Base-by-base conservation (phyloP, 768 basidiomycete species). In the Suillus decipiens region DNA sequence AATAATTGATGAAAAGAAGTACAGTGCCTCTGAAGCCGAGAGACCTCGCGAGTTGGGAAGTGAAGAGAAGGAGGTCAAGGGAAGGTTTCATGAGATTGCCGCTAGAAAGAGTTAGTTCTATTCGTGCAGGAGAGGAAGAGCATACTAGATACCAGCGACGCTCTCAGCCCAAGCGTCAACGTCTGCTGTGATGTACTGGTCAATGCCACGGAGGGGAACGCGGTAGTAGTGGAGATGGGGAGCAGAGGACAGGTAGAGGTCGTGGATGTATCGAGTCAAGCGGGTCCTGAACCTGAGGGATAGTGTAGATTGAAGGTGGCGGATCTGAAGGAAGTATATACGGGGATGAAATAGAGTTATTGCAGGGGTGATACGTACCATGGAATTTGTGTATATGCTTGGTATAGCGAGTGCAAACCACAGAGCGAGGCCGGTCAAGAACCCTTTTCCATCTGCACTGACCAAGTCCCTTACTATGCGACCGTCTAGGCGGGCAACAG, bases 351-450 rank as follows among this genome's bases (percentile, higher is more conserved):
- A 6, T 48, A 14, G 36, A 31, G 47, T 34, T 2, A 28, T 28
- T 28, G 28, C 28, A 2, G 24, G 42, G 36, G 11, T 3, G 5
- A 34, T 0, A 64, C 79, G 56, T 37, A 92, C 93, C 93, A 98
- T 95, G 2, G 93, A 89, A 72, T 99, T 99, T 0, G 96, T 99
- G 72, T 95, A 95, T 24, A 94, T 95, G 71, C 92, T 94, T 0
- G 96, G 96, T 31, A 99, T 82, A 2, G 95, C 94, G 11, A 99
- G 81, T 11, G 87, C 78, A 71, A 96, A 97, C 96, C 96, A 99
- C 61, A 93, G 79, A 0, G 80, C 89, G 1, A 99, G 76, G 1
- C 95, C 96, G 60, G 79, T 84, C 19, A 93, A 67, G 72, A 98
- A 98, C 0, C 93, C 95, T 58, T 82, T 82, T 0, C 87, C 91